A percentile compares a stretch with the other conserved stretches of the same genome.
Evolutionary conservation across 2,329 filamentous ascomycete species (phyloP).

Genomic region (Penicillium olsonii): DNA sequence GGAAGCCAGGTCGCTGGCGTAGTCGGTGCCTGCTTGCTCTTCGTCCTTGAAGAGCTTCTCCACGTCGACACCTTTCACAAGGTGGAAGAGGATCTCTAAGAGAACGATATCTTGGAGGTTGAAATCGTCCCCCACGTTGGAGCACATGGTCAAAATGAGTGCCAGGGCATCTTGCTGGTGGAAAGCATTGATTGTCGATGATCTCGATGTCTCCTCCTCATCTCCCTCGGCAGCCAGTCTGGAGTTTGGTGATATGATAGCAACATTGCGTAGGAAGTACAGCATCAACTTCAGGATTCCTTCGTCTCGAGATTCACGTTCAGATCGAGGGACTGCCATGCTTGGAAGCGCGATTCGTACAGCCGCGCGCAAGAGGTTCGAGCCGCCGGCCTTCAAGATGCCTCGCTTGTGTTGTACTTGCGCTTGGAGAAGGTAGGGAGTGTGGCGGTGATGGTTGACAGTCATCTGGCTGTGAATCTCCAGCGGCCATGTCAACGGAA

Average conservation of each 20-base stretch:
- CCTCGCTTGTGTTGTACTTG: slow-evolving; percentile 88
- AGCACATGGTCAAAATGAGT: slow-evolving; percentile 80
- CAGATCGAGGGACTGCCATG: slow-evolving; percentile 75
- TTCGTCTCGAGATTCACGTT: slow-evolving; percentile 78
- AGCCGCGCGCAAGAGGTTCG: slow-evolving; percentile 75
- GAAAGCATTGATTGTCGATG: slow-evolving; percentile 84
- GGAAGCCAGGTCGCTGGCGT: slow-evolving; percentile 70
- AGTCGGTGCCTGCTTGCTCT: slow-evolving; percentile 66
- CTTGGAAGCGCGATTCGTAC: slow-evolving; percentile 81
- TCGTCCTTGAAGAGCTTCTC: slow-evolving; percentile 84
- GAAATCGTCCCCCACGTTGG: slow-evolving; percentile 93
- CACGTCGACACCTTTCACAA: slow-evolving; percentile 85
- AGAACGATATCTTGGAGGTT: slow-evolving; percentile 83
- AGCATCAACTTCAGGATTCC: slow-evolving; percentile 89
- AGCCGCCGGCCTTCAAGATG: slow-evolving; percentile 79
- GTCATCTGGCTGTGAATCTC: slow-evolving; percentile 82
- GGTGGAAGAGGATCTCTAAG: slow-evolving; percentile 87
- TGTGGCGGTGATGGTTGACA: slow-evolving; percentile 87
- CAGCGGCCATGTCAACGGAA: slow-evolving; percentile 91
- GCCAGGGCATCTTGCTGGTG: slow-evolving; percentile 88
- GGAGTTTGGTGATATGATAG: slow-evolving; percentile 75
- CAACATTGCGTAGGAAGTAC: slow-evolving; percentile 86
- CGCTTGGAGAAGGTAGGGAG: slow-evolving; percentile 83
- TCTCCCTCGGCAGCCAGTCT: slow-evolving; percentile 79
- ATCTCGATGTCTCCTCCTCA: slow-evolving; percentile 84